Conservation (phyloP, 768 basidiomycete species). For the Candolleomyces aberdarensis region DNA sequence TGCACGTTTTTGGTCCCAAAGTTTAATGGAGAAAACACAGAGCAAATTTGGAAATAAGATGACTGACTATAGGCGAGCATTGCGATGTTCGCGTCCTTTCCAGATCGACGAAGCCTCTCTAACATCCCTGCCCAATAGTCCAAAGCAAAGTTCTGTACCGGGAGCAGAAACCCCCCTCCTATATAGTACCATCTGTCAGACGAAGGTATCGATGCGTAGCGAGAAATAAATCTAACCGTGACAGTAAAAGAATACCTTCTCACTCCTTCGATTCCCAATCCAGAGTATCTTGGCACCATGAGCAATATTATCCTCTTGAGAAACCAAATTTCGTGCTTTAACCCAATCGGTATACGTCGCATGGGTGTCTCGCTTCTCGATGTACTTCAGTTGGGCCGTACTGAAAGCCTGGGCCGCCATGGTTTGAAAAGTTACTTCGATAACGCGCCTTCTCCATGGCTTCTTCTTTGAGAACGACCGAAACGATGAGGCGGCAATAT, state of each 20-base stretch:
- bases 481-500: not conserved
- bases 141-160: slow-evolving; percentile 7
- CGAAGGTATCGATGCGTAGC: not conserved
- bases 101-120: slow-evolving; percentile 9
- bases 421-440: not conserved
- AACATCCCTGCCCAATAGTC: slow-evolving; percentile 9
- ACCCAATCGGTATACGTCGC: not conserved
- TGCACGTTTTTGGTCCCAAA: slow-evolving; percentile 6
- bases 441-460: not conserved
- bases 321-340: not conserved
- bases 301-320: slow-evolving; percentile 9
- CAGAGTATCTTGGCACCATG: slow-evolving; percentile 15
- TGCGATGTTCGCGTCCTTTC: slow-evolving; percentile 12
- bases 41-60: not conserved
- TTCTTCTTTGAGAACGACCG: not conserved
- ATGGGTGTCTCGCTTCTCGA: not conserved
- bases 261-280: slow-evolving; percentile 12
- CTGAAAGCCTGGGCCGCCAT: not conserved
- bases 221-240: slow-evolving; percentile 11
- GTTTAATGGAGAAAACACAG: not conserved
- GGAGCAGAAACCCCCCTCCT: slow-evolving; percentile 16
- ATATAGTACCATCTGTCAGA: not conserved
- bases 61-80: slow-evolving; percentile 17
- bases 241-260: slow-evolving; percentile 16
- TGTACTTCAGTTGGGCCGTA: not conserved